Conservation (phyloP, 176 grass and related monocot species). For the Microstegium vimineum region DNA sequence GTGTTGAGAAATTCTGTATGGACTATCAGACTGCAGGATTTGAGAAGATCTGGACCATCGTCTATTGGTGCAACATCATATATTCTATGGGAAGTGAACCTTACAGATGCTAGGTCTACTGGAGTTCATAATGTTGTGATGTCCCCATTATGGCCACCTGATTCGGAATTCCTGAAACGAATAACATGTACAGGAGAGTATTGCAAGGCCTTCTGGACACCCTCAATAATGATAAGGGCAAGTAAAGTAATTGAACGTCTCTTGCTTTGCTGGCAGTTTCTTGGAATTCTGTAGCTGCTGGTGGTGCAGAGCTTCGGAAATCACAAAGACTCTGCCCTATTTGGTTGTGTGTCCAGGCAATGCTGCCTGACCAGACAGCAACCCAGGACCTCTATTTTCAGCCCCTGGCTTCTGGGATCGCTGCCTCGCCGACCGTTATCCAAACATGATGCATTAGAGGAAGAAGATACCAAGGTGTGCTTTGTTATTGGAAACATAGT, state of each 20-base stretch:
- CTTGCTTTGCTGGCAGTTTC: constrained; percentile 6
- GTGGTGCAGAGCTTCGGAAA: constrained; percentile 2
- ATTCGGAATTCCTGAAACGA: constrained; percentile 81
- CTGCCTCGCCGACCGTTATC: too few relatives aligned
- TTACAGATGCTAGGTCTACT: constrained; percentile 37
- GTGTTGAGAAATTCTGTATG: constrained; percentile 28
- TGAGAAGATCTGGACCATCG: constrained; percentile 3
- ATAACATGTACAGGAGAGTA: constrained; percentile 71
- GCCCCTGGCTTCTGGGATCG: too few relatives aligned
- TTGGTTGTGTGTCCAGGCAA: not conserved
- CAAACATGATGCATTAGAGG: too few relatives aligned
- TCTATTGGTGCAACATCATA: constrained; percentile 2
- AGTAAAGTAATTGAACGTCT: constrained; percentile 24
- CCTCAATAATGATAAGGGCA: constrained; percentile 12
- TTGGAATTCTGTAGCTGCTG: constrained; percentile 4
- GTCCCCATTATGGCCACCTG: constrained; percentile 60
- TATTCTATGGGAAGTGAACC: constrained; percentile 18
- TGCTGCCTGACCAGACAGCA: too few relatives aligned
- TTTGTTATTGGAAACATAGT: not conserved
- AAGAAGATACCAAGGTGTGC: constrained; percentile 27
- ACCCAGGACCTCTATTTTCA: too few relatives aligned
- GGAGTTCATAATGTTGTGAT: constrained; percentile 41
- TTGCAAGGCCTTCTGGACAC: constrained; percentile 51
- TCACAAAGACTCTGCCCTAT: not conserved
- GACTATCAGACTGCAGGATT: constrained; percentile 6